A percentile compares a stretch with the other conserved stretches of the same genome.
Conservation (phyloP, 2,329 filamentous ascomycete genomes). For the Triangularia setosa region DNA sequence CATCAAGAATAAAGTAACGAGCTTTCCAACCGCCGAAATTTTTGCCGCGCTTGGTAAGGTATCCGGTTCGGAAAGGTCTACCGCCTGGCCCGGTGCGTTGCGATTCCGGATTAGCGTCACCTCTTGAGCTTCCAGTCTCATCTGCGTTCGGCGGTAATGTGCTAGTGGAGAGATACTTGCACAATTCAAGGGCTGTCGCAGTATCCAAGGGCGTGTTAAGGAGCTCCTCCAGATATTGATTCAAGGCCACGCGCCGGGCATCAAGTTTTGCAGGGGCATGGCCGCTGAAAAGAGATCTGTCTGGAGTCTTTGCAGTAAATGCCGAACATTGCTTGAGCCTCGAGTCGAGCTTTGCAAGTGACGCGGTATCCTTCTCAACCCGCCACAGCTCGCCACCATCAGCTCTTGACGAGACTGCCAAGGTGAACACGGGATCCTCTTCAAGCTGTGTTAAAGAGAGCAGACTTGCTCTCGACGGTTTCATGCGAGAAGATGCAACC, state of each 20-base stretch:
- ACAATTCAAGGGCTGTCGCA: constrained; percentile 72
- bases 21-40: constrained; percentile 99
- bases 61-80: constrained; percentile 75
- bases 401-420: constrained; percentile 77
- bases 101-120: constrained; percentile 35
- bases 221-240: constrained; percentile 80
- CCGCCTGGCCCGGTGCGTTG: constrained; percentile 55
- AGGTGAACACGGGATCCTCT: constrained; percentile 89
- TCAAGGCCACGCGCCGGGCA: constrained; percentile 73
- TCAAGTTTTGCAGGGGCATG: constrained; percentile 94
- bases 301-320: constrained; percentile 74
- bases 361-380: constrained; percentile 84
- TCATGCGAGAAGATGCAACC: constrained; percentile 92
- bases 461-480: constrained; percentile 82
- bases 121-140: constrained; percentile 43
- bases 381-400: constrained; percentile 82
- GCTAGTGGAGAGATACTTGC: constrained; percentile 75
- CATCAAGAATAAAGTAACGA: constrained; percentile 58
- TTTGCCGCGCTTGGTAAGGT: constrained; percentile 94
- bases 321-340: constrained; percentile 69
- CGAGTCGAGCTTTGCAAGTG: constrained; percentile 77
- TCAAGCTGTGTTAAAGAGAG: constrained; percentile 75
- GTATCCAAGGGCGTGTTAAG: constrained; percentile 80
- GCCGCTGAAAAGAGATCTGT: constrained; percentile 81
- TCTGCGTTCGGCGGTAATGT: constrained; percentile 59